A percentile compares a stretch with the other conserved stretches of the same genome.
These are phyloP conservation scores for Fusarium staphyleae DNA, from an alignment of 2,329 filamentous ascomycete species.

Conservation along the genomic window DNA sequence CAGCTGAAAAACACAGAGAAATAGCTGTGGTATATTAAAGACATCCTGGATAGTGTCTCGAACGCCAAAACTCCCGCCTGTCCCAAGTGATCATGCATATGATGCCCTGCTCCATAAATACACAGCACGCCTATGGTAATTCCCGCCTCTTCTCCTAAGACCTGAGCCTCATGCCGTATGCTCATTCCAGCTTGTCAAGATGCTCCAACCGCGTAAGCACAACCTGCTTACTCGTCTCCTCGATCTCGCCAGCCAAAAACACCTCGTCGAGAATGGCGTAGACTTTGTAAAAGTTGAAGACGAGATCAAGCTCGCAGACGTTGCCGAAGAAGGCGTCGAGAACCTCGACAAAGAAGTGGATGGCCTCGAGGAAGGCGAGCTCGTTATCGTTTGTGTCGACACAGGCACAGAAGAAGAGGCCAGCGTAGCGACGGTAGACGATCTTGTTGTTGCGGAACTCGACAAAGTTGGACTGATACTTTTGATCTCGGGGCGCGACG, in stretches of 20 bases:
- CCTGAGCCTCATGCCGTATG: background rate
- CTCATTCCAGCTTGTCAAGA: slow-evolving; percentile 90
- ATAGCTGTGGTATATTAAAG: slow-evolving; percentile 26
- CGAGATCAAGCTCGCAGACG: slow-evolving; percentile 95
- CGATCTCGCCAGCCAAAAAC: slow-evolving; percentile 95
- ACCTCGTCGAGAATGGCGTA: slow-evolving; percentile 99
- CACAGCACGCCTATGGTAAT: background rate
- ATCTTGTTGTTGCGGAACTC: slow-evolving; percentile 95
- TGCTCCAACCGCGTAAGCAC: slow-evolving; percentile 94
- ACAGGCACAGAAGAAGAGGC: slow-evolving; percentile 98
- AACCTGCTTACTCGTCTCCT: slow-evolving; percentile 98
- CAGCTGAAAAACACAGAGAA: background rate
- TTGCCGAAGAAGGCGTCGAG: slow-evolving; percentile 99
- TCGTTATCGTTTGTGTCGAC: slow-evolving; percentile 99
- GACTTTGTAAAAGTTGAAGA: slow-evolving; percentile 84
- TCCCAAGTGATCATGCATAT: slow-evolving; percentile 26
- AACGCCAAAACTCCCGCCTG: slow-evolving; percentile 33
- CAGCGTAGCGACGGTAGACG: slow-evolving; percentile 95
- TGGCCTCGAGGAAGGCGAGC: slow-evolving; percentile 93
- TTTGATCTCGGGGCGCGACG: slow-evolving; percentile 96
- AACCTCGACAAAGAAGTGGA: slow-evolving; percentile 99
- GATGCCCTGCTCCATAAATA: background rate
- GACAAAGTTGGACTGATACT: slow-evolving; percentile 99
- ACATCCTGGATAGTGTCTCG: slow-evolving; percentile 16
- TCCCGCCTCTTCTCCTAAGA: background rate